phyloP scores from a whole-genome alignment of 345 rosid genomes.

The Cochlearia excelsa region DNA sequence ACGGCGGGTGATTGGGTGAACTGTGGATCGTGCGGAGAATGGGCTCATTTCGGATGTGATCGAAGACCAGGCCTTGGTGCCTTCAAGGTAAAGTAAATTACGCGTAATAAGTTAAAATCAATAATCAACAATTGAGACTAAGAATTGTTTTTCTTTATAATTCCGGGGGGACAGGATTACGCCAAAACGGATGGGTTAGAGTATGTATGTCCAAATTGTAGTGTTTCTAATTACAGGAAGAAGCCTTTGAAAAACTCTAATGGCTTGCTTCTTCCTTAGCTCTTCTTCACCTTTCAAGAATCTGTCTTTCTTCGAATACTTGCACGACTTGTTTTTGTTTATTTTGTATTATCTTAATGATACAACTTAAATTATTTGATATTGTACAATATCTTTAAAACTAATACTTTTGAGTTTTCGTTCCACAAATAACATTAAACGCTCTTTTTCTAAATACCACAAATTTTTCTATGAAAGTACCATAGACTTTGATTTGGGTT shows the following conservation, averaged over 20 bases:
- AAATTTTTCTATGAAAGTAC: too few species aligned
- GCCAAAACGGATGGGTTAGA: conserved; percentile 98
- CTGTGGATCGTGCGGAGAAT: conserved; percentile 96
- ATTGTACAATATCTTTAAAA: too few species aligned
- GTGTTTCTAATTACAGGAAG: conserved; percentile 79
- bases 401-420: too few species aligned
- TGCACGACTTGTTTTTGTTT: conserved; percentile 12
- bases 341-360: not conserved
- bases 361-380: too few species aligned
- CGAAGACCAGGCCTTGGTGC: conserved; percentile 98
- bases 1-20: conserved; percentile 99
- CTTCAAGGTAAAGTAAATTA: conserved; percentile 60
- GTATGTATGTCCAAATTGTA: conserved; percentile 94
- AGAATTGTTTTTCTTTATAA: too few species aligned
- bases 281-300: conserved; percentile 11
- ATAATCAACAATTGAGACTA: too few species aligned
- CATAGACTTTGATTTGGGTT: too few species aligned
- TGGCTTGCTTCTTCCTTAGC: conserved; percentile 40
- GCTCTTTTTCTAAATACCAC: too few species aligned
- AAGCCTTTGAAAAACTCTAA: conserved; percentile 74
- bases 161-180: conserved; percentile 63
- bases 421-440: too few species aligned
- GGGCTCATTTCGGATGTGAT: conserved; percentile 99
- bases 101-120: not conserved
- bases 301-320: conserved; percentile 2